Evolutionary conservation across 106 monocot genomes (phyloP).

Genomic region (Platanthera zijinensis): DNA sequence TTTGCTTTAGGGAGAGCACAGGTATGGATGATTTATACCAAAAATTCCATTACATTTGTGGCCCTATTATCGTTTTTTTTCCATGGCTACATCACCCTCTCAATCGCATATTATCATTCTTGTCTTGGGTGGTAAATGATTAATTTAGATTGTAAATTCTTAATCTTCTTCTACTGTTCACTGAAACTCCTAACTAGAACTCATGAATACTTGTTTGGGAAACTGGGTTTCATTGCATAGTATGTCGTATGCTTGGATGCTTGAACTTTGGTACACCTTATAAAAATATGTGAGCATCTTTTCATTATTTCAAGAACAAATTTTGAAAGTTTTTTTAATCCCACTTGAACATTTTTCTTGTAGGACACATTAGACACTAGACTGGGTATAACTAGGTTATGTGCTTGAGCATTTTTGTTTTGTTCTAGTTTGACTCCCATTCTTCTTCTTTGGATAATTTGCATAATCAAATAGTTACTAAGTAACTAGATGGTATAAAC

Average conservation of each 20-base stretch:
- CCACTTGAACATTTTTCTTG: neutral
- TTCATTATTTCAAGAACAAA: neutral
- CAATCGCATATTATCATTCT: neutral
- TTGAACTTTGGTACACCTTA: neutral
- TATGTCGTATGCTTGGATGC: neutral
- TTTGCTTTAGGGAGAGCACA: conserved; percentile 98
- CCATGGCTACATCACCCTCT: neutral
- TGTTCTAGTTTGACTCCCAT: too few species aligned
- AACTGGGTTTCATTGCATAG: neutral
- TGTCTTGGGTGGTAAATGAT: neutral
- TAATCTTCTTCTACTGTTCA: neutral
- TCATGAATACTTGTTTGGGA: neutral
- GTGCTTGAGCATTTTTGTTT: neutral
- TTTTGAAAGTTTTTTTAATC: neutral
- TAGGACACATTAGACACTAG: neutral
- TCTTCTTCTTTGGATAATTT: too few species aligned
- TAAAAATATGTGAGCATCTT: neutral
- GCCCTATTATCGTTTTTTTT: neutral
- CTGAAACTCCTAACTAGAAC: neutral
- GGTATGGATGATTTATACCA: conserved; percentile 23
- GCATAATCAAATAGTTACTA: too few species aligned
- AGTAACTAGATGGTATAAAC: too few species aligned
- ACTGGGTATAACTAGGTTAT: neutral
- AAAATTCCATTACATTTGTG: neutral
- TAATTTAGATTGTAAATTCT: neutral